These are phyloP conservation scores for Ophiostoma piceae DNA, from an alignment of 2,329 filamentous ascomycete species.

Conservation along the genomic window DNA sequence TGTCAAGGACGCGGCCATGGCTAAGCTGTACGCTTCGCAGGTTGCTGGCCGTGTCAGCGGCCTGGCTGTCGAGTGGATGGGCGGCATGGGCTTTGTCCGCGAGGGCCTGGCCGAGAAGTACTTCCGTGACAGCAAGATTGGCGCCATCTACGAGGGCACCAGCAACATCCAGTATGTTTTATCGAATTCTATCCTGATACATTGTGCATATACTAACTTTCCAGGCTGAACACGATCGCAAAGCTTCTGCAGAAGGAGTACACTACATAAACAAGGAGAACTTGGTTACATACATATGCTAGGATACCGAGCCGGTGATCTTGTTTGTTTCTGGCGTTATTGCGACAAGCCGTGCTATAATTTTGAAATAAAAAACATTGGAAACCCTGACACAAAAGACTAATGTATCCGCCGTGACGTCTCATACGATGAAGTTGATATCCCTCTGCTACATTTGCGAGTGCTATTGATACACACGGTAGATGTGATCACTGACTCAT, in stretches of 20 bases:
- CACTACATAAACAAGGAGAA: constrained; percentile 33
- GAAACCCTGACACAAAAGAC: not conserved
- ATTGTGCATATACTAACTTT: constrained; percentile 25
- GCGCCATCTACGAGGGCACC: constrained; percentile 92
- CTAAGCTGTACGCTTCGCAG: constrained; percentile 90
- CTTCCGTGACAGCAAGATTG: constrained; percentile 97
- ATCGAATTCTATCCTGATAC: not conserved
- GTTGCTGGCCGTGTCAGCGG: constrained; percentile 83
- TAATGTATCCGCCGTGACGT: not conserved
- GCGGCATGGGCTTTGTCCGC: constrained; percentile 96
- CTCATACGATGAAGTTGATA: not conserved
- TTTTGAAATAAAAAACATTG: not conserved
- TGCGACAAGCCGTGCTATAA: not conserved
- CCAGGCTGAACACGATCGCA: constrained; percentile 57
- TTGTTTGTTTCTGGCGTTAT: constrained; percentile 2
- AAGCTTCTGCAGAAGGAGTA: constrained; percentile 60
- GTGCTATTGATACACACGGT: not conserved
- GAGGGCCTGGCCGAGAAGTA: constrained; percentile 98
- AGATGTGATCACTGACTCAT: not conserved
- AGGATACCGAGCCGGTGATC: not conserved
- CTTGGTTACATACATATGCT: not conserved
- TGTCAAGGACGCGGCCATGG: constrained; percentile 94
- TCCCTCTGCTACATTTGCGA: not conserved
- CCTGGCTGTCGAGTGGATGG: constrained; percentile 96
- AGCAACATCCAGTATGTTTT: constrained; percentile 63